These are phyloP conservation scores for Hypericum androsaemum DNA, from an alignment of 345 rosid genomes.

Conservation along the genomic window DNA sequence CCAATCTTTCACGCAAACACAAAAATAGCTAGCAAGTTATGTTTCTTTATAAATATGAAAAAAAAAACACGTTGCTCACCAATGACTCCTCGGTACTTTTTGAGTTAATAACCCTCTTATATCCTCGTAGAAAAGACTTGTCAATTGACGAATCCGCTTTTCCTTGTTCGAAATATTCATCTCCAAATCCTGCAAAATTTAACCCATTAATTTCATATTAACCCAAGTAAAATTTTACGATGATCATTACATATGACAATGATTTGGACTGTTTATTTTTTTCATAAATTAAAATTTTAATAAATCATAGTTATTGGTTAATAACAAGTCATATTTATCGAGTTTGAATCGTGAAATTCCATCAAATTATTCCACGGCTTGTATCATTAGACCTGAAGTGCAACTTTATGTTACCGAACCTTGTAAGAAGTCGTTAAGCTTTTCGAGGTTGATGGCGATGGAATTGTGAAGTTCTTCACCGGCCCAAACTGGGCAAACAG, in stretches of 20 bases:
- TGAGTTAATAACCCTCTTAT: conserved; percentile 48
- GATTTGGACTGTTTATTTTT: too few relatives aligned
- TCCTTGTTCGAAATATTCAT: conserved; percentile 30
- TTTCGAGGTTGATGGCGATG: conserved; percentile 20
- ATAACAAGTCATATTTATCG: too few relatives aligned
- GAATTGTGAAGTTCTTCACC: conserved; percentile 33
- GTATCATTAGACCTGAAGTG: too few relatives aligned
- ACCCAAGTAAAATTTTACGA: too few relatives aligned
- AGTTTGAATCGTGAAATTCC: too few relatives aligned
- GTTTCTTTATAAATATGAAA: too few relatives aligned
- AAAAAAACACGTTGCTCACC: conserved; percentile 32
- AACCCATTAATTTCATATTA: neutral
- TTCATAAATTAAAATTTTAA: too few relatives aligned
- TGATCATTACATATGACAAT: too few relatives aligned
- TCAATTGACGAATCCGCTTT: conserved; percentile 19
- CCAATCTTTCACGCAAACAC: too few relatives aligned
- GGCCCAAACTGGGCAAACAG: conserved; percentile 30
- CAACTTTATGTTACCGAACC: too few relatives aligned
- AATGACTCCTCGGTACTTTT: conserved; percentile 56
- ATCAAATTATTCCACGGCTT: too few relatives aligned
- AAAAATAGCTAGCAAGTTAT: neutral
- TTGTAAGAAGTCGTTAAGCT: conserved; percentile 24
- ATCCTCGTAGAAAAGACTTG: conserved; percentile 32
- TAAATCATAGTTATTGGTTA: too few relatives aligned
- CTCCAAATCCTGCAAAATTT: conserved; percentile 44